These are phyloP conservation scores for Barbarea vulgaris DNA, from an alignment of 345 rosid species.

Conservation along the genomic window DNA sequence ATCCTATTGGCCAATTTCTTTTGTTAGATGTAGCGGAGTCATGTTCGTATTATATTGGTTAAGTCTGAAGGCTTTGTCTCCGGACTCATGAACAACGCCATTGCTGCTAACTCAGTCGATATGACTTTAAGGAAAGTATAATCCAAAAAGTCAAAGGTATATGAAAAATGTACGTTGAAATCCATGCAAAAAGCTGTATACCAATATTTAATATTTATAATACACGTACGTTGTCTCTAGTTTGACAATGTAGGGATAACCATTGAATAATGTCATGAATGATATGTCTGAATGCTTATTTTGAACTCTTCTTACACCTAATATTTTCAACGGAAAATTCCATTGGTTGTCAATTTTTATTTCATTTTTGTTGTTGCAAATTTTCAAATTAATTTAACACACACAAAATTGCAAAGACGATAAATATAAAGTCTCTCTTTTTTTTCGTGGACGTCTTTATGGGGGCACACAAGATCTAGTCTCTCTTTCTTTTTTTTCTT, in stretches of 20 bases:
- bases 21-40: slow-evolving; percentile 11
- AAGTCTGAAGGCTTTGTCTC: slow-evolving; percentile 27
- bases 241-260: background rate
- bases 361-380: background rate
- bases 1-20: background rate
- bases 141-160: slow-evolving; percentile 23
- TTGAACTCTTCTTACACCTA: slow-evolving; percentile 21
- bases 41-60: slow-evolving; percentile 16
- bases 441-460: slow-evolving; percentile 7
- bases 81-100: slow-evolving; percentile 1
- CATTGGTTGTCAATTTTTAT: background rate
- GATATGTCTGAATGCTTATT: background rate
- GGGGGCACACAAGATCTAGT: slow-evolving; percentile 4
- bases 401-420: background rate
- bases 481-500: background rate
- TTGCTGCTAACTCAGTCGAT: slow-evolving; percentile 6
- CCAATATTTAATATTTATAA: background rate
- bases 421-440: slow-evolving; percentile 19
- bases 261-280: background rate
- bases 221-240: slow-evolving; percentile 3
- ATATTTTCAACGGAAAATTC: slow-evolving; percentile 1
- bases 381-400: background rate
- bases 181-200: slow-evolving; percentile 1
- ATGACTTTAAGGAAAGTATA: slow-evolving; percentile 16
- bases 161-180: background rate